phyloP scores from a whole-genome alignment of 371 early-diverging fungal genomes.

The Dichotomocladium elegans region DNA sequence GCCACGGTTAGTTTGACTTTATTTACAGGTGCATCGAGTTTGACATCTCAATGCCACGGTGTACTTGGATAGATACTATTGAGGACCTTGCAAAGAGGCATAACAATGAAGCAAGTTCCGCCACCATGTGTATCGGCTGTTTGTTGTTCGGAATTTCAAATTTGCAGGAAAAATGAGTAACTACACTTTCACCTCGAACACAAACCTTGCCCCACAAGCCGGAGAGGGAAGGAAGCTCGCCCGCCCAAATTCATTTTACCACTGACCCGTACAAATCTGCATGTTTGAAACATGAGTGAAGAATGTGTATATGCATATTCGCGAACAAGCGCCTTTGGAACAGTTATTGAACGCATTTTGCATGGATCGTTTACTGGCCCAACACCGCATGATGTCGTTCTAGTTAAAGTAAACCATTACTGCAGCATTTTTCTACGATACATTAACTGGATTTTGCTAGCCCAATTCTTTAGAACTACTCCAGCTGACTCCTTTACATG shows the following conservation, averaged over 20 bases:
- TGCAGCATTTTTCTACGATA: neutral
- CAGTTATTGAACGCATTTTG: constrained; percentile 23
- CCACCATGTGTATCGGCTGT: too few relatives aligned
- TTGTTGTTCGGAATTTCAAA: too few relatives aligned
- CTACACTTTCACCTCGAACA: too few relatives aligned
- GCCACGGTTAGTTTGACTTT: too few relatives aligned
- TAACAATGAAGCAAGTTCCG: too few relatives aligned
- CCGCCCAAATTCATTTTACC: neutral
- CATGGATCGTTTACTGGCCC: constrained; percentile 17
- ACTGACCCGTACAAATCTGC: neutral
- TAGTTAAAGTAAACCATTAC: constrained; percentile 23
- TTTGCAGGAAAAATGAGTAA: neutral
- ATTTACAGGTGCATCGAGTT: too few relatives aligned
- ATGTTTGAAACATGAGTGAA: neutral
- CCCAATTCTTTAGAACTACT: constrained; percentile 22
- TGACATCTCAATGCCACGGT: too few relatives aligned
- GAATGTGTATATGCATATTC: constrained; percentile 37
- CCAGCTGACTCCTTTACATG: neutral
- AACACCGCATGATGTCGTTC: constrained; percentile 13
- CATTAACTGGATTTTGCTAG: constrained; percentile 5
- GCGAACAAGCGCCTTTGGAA: constrained; percentile 20
- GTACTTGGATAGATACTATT: too few relatives aligned
- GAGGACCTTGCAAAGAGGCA: too few relatives aligned
- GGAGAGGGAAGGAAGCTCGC: neutral
- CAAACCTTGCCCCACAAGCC: too few relatives aligned